Base-by-base conservation (phyloP, 2,329 filamentous ascomycete species). In the Ophiostoma himal-ulmi region DNA sequence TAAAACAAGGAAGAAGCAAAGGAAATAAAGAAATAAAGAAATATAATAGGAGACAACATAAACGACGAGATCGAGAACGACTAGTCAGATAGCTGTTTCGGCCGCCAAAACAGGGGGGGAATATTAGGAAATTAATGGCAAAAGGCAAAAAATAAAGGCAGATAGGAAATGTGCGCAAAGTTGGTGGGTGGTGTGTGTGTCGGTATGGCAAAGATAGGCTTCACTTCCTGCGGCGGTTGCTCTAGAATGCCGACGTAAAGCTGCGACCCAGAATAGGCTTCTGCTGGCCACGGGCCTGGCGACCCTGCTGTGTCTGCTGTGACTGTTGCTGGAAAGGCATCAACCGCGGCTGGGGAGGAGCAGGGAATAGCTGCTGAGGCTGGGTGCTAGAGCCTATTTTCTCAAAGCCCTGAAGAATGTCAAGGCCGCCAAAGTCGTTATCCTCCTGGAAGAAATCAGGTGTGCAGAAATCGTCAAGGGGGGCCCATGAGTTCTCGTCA, bases 401-500 rank as follows among this genome's bases (percentile, higher is more conserved):
- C 77, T 90, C 87, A 75, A 93, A 93, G 11, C 90, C 90, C 76
- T 91, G 88, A 65, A 91, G 84, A 74, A 93, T 89, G 75, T 93
- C 91, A 68, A 93, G 84, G 1, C 85, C 87, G 17, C 85, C 80
- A 71, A 82, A 83, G 62, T 89, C 87, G 71, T 86, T 83, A 3
- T 81, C 81, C 57, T 88, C 86, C 72, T 90, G 88, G 68, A 88
- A 81, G 57, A 89, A 82, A 48, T 88, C 84, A 0, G 82, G 74
- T 26, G 82, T 80, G 75, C 84, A 87, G 39, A 87, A 83, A 17
- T 86, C 85, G 8, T 86, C 83, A 64, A 82, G 75, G 1, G 77
- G 77, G 74, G 82, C 83, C 5, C 85, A 83, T 17, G 78, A 76
- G 52, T 78, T 80, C 71, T 81, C 82, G 37, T 79, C 78, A 37